phyloP scores from a whole-genome alignment of 768 basidiomycete species.

The Mycena polygramma region DNA sequence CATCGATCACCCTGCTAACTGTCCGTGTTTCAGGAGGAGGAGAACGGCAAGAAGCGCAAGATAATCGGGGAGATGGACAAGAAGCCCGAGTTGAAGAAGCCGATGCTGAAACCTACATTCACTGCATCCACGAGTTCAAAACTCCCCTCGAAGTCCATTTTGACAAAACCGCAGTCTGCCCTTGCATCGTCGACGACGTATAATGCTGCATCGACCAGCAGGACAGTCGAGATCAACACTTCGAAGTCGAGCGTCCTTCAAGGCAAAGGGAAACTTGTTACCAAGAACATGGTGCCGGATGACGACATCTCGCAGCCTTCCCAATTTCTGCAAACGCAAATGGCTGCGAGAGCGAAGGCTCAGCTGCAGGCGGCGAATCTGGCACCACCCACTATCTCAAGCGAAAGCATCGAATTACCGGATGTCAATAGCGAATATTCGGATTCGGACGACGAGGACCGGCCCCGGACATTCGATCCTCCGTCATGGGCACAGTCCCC shows the following conservation, averaged over 20 bases:
- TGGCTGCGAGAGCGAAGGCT: constrained; percentile 79
- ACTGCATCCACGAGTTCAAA: constrained; percentile 53
- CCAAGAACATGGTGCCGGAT: constrained; percentile 53
- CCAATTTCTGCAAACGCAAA: constrained; percentile 72
- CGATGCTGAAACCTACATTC: constrained; percentile 58
- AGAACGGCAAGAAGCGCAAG: constrained; percentile 80
- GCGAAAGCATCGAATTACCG: constrained; percentile 91
- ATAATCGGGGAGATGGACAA: constrained; percentile 64
- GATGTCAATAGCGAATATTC: constrained; percentile 98
- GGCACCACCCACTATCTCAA: constrained; percentile 63
- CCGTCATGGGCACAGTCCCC: constrained; percentile 96
- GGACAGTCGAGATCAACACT: constrained; percentile 51
- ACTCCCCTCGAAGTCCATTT: constrained; percentile 53
- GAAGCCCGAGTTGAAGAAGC: constrained; percentile 72
- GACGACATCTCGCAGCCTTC: constrained; percentile 72
- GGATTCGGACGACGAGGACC: constrained; percentile 93
- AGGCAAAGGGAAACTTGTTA: constrained; percentile 63
- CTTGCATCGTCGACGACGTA: constrained; percentile 39
- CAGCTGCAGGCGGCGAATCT: constrained; percentile 73
- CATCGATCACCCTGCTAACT: constrained; percentile 10
- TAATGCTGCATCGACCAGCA: constrained; percentile 39
- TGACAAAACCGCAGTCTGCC: constrained; percentile 47
- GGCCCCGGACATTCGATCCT: constrained; percentile 76
- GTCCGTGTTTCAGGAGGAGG: constrained; percentile 67
- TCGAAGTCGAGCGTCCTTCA: constrained; percentile 47